phyloP scores from a whole-genome alignment of 257 asterid genomes.

The Nicotiana benthamiana region DNA sequence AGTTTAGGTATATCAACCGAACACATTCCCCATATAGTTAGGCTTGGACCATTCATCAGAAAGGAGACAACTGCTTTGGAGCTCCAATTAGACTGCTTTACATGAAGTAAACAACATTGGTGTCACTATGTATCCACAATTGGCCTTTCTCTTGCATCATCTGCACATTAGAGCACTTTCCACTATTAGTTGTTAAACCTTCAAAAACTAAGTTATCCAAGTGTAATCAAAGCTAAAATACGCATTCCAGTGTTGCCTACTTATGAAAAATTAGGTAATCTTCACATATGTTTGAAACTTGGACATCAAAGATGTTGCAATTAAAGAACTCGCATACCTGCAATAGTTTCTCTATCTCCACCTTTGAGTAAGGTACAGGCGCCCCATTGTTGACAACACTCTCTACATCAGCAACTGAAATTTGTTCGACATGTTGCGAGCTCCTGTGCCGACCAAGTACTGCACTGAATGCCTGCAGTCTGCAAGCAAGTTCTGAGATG shows the following conservation, averaged over 20 bases:
- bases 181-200: background rate
- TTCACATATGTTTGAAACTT: background rate
- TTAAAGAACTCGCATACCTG: slow-evolving; percentile 37
- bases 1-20: background rate
- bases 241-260: background rate
- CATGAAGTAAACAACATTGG: slow-evolving; percentile 27
- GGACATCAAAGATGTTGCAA: background rate
- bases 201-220: background rate
- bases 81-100: slow-evolving; percentile 2
- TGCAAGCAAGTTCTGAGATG: slow-evolving; percentile 15
- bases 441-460: slow-evolving; percentile 65
- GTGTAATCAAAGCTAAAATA: too few relatives aligned
- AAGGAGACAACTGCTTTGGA: background rate
- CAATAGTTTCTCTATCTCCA: slow-evolving; percentile 55
- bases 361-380: slow-evolving; percentile 44
- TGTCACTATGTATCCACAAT: slow-evolving; percentile 35
- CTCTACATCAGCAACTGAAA: slow-evolving; percentile 61
- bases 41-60: background rate
- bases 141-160: slow-evolving; percentile 47
- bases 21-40: background rate
- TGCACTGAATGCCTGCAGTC: slow-evolving; percentile 61
- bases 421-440: slow-evolving; percentile 62
- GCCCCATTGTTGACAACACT: slow-evolving; percentile 63
- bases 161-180: slow-evolving; percentile 30
- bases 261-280: background rate